Conservation (phyloP, 2,329 filamentous ascomycete species). For the Cryphonectria carpinicola region DNA sequence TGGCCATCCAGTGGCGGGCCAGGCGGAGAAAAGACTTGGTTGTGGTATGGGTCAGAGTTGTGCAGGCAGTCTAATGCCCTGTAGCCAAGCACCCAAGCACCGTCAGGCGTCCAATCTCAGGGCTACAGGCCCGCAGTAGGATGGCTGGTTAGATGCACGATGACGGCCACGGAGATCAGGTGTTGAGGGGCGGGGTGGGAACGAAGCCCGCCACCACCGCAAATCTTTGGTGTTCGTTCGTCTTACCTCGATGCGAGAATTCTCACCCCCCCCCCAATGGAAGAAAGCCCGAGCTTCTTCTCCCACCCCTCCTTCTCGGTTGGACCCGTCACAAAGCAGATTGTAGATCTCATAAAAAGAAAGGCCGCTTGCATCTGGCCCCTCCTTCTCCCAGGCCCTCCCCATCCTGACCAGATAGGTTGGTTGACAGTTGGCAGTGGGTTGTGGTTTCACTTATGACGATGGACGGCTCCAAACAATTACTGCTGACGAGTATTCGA, state of each 20-base stretch:
- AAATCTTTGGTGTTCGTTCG: neutral
- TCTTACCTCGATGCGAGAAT: conserved; percentile 11
- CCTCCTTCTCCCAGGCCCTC: conserved; percentile 2
- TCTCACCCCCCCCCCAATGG: neutral
- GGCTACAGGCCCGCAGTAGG: conserved; percentile 7
- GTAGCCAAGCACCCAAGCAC: conserved; percentile 1
- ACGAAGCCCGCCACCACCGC: neutral
- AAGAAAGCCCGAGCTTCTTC: neutral
- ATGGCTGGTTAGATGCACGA: conserved; percentile 13
- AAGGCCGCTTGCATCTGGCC: conserved; percentile 19
- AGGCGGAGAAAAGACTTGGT: neutral
- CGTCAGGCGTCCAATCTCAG: conserved; percentile 11
- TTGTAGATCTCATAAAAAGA: neutral
- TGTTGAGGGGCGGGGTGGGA: neutral
- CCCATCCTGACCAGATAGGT: neutral
- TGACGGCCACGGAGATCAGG: conserved; percentile 12
- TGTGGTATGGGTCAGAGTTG: neutral
- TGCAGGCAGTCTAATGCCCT: conserved; percentile 1
- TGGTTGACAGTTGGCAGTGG: neutral
- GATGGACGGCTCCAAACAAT: neutral
- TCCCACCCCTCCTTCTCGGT: conserved; percentile 19
- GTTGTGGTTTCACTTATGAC: neutral
- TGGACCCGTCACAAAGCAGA: conserved; percentile 11
- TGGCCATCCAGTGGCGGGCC: neutral
- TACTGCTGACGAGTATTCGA: neutral